phyloP scores from a whole-genome alignment of 164 flowering plant genomes.

The Sedum album region DNA sequence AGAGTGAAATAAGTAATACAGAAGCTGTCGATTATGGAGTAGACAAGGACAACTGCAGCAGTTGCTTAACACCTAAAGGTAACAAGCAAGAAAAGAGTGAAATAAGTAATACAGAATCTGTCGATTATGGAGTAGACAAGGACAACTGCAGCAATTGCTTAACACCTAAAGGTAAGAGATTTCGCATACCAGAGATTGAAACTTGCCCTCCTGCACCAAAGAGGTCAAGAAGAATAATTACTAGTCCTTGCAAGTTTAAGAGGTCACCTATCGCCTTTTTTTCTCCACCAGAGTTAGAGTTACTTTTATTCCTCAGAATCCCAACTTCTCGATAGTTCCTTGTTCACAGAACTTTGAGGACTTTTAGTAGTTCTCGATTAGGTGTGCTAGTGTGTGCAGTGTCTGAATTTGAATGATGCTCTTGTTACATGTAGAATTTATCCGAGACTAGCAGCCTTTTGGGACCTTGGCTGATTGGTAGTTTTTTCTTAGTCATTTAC shows the following conservation, averaged over 20 bases:
- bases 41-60: neutral
- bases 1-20: too few species aligned
- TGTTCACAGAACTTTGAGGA: neutral
- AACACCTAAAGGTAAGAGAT: constrained; percentile 45
- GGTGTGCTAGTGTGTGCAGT: neutral
- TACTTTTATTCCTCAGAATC: constrained; percentile 34
- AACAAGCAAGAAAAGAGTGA: neutral
- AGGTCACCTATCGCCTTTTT: constrained; percentile 40
- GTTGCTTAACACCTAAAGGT: too few species aligned
- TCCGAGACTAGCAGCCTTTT: too few species aligned
- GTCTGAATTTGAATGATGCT: neutral
- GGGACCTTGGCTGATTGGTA: neutral
- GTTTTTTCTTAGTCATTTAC: neutral
- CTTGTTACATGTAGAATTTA: neutral
- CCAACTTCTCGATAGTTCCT: neutral
- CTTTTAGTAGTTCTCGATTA: neutral
- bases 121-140: neutral
- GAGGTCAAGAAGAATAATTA: constrained; percentile 23
- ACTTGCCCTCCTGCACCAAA: constrained; percentile 60
- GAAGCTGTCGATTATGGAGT: neutral
- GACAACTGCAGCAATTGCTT: constrained; percentile 18
- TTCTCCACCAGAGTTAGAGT: constrained; percentile 49
- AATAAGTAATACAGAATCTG: neutral
- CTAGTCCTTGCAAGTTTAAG: constrained; percentile 14
- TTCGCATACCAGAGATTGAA: constrained; percentile 39